Percentiles rank a stretch among this genome's conserved stretches.
Evolutionary conservation across 768 basidiomycete genomes (phyloP).

Genomic region (Rhodotorula babjevae): DNA sequence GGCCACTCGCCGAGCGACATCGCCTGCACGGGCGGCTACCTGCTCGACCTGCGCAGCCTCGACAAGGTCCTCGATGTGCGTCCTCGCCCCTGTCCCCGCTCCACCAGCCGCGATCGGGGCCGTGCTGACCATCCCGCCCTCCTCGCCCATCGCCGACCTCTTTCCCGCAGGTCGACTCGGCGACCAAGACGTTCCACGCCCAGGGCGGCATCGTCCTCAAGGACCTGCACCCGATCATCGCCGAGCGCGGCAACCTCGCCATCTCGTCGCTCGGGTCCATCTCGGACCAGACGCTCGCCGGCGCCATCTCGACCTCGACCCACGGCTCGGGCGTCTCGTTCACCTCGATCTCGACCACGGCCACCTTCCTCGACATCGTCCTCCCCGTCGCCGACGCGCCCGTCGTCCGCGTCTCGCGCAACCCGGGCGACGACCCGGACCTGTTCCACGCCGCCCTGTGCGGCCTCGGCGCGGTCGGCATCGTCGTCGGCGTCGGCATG

Average conservation of each 20-base stretch:
- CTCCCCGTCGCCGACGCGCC: conserved; percentile 63
- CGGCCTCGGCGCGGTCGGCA: conserved; percentile 82
- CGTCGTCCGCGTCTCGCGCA: conserved; percentile 59
- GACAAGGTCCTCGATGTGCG: conserved; percentile 72
- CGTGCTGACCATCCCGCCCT: background rate
- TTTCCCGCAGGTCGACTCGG: conserved; percentile 62
- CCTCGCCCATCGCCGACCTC: conserved; percentile 10
- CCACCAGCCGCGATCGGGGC: background rate
- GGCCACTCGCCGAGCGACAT: conserved; percentile 93
- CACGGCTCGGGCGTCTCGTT: conserved; percentile 82
- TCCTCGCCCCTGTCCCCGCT: background rate
- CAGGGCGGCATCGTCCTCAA: conserved; percentile 62
- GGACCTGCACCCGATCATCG: conserved; percentile 50
- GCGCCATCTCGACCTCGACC: conserved; percentile 86
- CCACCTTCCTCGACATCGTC: conserved; percentile 68
- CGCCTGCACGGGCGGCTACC: conserved; percentile 66
- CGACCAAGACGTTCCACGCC: conserved; percentile 63
- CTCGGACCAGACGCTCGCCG: conserved; percentile 89
- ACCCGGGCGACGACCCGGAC: conserved; percentile 51
- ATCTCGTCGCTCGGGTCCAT: conserved; percentile 93
- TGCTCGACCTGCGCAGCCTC: conserved; percentile 73
- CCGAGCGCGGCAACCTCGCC: conserved; percentile 60
- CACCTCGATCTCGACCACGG: conserved; percentile 75
- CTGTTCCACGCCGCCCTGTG: conserved; percentile 86
- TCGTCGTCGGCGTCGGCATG: conserved; percentile 72